A percentile compares a stretch with the other conserved stretches of the same genome.
phyloP scores from a whole-genome alignment of 768 basidiomycete species.

The Chalciporus chontae region DNA sequence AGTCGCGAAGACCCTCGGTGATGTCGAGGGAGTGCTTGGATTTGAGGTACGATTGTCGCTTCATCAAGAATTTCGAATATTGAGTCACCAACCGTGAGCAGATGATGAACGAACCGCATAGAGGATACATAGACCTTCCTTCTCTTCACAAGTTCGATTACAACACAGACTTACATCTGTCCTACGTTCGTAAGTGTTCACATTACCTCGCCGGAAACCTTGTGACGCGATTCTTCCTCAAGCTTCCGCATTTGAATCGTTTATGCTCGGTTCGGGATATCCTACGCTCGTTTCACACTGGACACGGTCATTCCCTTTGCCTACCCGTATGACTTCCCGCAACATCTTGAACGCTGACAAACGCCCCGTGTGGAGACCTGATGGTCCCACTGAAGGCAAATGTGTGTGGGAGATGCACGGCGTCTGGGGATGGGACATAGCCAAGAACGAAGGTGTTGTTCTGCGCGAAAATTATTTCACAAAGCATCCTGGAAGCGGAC shows the following conservation, averaged over 20 bases:
- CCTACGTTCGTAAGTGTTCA: slow-evolving; percentile 60
- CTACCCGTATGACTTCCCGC: slow-evolving; percentile 62
- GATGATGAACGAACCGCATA: slow-evolving; percentile 95
- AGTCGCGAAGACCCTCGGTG: slow-evolving; percentile 65
- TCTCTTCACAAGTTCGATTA: slow-evolving; percentile 88
- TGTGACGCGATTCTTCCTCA: slow-evolving; percentile 21
- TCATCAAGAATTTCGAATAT: not conserved
- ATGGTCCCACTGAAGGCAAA: slow-evolving; percentile 67
- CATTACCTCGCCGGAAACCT: not conserved
- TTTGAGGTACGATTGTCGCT: slow-evolving; percentile 63
- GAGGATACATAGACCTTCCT: slow-evolving; percentile 81
- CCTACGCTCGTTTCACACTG: slow-evolving; percentile 77
- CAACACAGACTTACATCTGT: slow-evolving; percentile 90
- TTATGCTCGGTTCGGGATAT: slow-evolving; percentile 88
- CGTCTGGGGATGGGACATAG: slow-evolving; percentile 85
- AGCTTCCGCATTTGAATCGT: slow-evolving; percentile 83
- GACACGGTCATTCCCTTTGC: slow-evolving; percentile 85
- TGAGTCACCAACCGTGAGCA: slow-evolving; percentile 27
- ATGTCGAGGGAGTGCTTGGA: slow-evolving; percentile 77
- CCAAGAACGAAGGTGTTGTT: slow-evolving; percentile 64
- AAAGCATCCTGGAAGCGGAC: slow-evolving; percentile 59
- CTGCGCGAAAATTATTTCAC: slow-evolving; percentile 84
- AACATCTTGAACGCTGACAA: slow-evolving; percentile 58
- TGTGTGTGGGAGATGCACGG: slow-evolving; percentile 92
- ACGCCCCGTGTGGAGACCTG: slow-evolving; percentile 63